A percentile compares a stretch with the other conserved stretches of the same genome.
These are phyloP conservation scores for Fusarium sp. DNA, from an alignment of 2,329 filamentous ascomycete species.

Conservation along the genomic window DNA sequence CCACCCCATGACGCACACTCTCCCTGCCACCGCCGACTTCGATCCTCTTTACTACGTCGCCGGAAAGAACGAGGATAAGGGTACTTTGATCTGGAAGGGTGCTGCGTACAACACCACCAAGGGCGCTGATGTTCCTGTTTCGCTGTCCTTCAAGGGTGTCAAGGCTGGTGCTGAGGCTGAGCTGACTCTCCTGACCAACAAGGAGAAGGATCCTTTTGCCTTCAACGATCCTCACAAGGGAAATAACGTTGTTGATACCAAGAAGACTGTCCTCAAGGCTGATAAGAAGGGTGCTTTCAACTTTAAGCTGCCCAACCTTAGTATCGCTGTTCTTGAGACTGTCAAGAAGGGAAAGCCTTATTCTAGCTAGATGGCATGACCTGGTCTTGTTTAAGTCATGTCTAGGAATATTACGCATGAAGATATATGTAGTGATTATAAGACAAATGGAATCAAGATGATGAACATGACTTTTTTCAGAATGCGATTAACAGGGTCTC, in stretches of 20 bases:
- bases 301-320: slow-evolving; percentile 65
- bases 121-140: slow-evolving; percentile 56
- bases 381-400: too few relatives aligned
- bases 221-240: slow-evolving; percentile 57
- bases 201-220: slow-evolving; percentile 53
- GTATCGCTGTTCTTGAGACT: slow-evolving; percentile 66
- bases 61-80: slow-evolving; percentile 56
- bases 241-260: slow-evolving; percentile 61
- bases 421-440: too few relatives aligned
- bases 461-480: too few relatives aligned
- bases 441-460: too few relatives aligned
- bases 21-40: slow-evolving; percentile 56
- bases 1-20: slow-evolving; percentile 58
- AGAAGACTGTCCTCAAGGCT: slow-evolving; percentile 53
- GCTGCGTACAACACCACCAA: slow-evolving; percentile 65
- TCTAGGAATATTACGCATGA: too few relatives aligned
- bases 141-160: slow-evolving; percentile 58
- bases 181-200: slow-evolving; percentile 59
- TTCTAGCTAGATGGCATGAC: background rate
- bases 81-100: slow-evolving; percentile 60
- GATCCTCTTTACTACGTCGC: slow-evolving; percentile 63
- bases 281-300: slow-evolving; percentile 59
- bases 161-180: slow-evolving; percentile 52
- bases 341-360: slow-evolving; percentile 23
- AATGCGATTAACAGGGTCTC: too few relatives aligned